phyloP scores from a whole-genome alignment of 176 grass and related monocot genomes.

The Areca catechu region DNA sequence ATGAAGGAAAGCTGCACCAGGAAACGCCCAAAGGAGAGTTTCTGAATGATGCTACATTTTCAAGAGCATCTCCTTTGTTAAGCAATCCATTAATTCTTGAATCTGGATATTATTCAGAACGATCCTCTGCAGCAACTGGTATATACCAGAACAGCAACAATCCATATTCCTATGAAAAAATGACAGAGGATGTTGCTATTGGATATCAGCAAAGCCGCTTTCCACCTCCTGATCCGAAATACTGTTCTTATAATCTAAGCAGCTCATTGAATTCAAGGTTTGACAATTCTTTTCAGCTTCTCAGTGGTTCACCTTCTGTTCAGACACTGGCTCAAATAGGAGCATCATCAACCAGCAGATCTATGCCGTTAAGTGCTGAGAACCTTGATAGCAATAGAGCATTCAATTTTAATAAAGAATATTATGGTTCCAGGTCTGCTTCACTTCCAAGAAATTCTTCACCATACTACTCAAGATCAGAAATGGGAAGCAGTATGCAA shows the following conservation, averaged over 20 bases:
- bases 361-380: slow-evolving; percentile 16
- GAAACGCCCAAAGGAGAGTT: slow-evolving; percentile 13
- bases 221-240: slow-evolving; percentile 6
- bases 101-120: slow-evolving; percentile 1
- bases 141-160: slow-evolving; percentile 13
- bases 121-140: slow-evolving; percentile 19
- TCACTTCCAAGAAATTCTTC: slow-evolving; percentile 18
- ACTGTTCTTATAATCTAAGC: slow-evolving; percentile 21
- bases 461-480: slow-evolving; percentile 8
- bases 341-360: slow-evolving; percentile 11
- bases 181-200: slow-evolving; percentile 13
- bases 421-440: slow-evolving; percentile 16
- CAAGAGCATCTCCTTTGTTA: slow-evolving; percentile 24
- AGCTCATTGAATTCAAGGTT: slow-evolving; percentile 24
- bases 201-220: slow-evolving; percentile 28
- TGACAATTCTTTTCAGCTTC: slow-evolving; percentile 19
- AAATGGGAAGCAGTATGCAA: background rate
- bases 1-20: slow-evolving; percentile 23
- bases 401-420: slow-evolving; percentile 16
- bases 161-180: slow-evolving; percentile 23
- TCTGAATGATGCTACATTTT: slow-evolving; percentile 23
- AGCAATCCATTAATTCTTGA: slow-evolving; percentile 16
- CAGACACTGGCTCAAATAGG: slow-evolving; percentile 26
- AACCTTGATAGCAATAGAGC: slow-evolving; percentile 13
- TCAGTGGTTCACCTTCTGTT: slow-evolving; percentile 18